Conservation (phyloP, 202 grass and related monocot species). For the Hordeum pubiflorum region DNA sequence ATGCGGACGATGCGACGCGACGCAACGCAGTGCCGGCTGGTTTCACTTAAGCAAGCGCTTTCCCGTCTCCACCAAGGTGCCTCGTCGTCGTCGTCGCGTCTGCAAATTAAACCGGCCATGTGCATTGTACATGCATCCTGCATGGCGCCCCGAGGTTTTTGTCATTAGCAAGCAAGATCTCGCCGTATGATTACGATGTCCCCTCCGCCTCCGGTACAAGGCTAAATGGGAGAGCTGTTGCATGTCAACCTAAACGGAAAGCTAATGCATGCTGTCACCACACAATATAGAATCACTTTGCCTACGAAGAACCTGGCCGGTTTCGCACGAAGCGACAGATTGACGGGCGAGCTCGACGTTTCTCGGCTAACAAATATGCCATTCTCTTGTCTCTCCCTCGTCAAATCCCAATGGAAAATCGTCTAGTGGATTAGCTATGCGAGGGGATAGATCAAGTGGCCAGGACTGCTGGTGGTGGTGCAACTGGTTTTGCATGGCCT, state of each 20-base stretch:
- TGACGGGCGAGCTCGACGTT: neutral
- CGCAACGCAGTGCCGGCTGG: neutral
- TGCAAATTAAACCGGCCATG: neutral
- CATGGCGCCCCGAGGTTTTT: neutral
- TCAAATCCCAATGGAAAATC: neutral
- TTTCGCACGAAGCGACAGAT: neutral
- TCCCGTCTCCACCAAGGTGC: neutral
- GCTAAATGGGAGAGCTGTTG: neutral
- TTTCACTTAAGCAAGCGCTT: neutral
- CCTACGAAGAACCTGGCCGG: too few species aligned
- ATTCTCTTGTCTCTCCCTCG: neutral
- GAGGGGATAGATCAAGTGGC: neutral
- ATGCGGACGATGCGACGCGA: neutral
- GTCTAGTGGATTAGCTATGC: neutral
- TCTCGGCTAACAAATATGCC: neutral
- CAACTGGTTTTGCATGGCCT: neutral
- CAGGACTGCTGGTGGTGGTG: neutral
- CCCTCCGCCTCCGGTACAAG: too few species aligned
- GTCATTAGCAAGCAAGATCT: neutral
- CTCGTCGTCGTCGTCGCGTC: neutral
- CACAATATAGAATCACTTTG: neutral
- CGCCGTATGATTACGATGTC: too few species aligned
- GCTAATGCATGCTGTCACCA: neutral
- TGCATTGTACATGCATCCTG: neutral
- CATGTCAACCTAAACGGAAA: neutral